Evolutionary conservation across 2,329 filamentous ascomycete genomes (phyloP), one percentile per base, ranked within the genome.

Genomic region (Neonectria faginata): DNA sequence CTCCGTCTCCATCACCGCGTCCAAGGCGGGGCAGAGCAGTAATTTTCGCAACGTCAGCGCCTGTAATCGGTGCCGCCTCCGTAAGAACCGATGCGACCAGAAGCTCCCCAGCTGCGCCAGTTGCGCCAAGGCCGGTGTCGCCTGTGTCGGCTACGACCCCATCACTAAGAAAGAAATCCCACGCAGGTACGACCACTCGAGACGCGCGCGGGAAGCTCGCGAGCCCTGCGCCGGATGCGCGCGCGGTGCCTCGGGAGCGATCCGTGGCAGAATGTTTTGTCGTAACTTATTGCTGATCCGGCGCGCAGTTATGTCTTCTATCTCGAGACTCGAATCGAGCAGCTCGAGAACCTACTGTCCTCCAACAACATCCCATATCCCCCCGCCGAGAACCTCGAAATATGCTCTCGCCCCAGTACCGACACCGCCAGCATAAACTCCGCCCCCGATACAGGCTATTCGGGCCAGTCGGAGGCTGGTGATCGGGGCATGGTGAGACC

Each of bases 91-190:
- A 57, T 98, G 95, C 80, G 95, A 98, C 80, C 95, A 97, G 84
- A 91, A 91, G 69, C 85, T 98, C 66, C 95, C 95, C 9, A 93
- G 92, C 73, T 98, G 95, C 78, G 91, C 92, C 45, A 93, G 92
- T 71, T 98, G 95, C 80, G 93, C 94, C 78, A 97, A 97, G 82
- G 94, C 92, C n/a, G 87, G 88, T 63, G 92, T 97, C 50, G 91
- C 92, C 70, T 98, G 96, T 78, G 93, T 97, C 55, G 95, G 95
- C 67, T 97, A 97, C 79, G 95, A 98, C 77, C 94, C 95, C 36
- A 97, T 97, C 75, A 97, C 93, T 25, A 97, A 97, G 84, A 90
- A 92, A 76, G 94, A 97, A 80, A 97, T 98, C 63, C 95, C 95
- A 54, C 88, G 94, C 79, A 94, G 91, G 83, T 97, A 90, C 82